Evolutionary conservation across 1,284 basidiomycete species (phyloP).

Genomic region (Ustilago trichophora): DNA sequence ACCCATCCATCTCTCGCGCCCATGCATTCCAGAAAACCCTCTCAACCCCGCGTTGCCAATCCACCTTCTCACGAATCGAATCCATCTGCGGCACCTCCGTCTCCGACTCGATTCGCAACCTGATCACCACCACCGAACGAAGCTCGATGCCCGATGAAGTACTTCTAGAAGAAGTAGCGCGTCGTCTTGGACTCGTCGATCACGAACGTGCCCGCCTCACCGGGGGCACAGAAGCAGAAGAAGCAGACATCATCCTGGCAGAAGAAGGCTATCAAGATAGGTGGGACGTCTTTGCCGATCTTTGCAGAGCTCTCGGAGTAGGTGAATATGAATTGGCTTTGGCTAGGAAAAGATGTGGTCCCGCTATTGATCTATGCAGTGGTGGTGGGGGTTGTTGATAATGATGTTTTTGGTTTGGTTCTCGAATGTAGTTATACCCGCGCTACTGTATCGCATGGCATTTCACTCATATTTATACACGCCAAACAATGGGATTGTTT

Average conservation of each 20-base stretch:
- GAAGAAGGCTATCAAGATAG: constrained; percentile 29
- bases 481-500: too few relatives aligned
- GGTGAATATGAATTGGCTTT: constrained; percentile 24
- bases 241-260: constrained; percentile 25
- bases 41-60: constrained; percentile 6
- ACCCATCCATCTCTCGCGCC: constrained; percentile 32
- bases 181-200: constrained; percentile 27
- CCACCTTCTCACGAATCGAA: constrained; percentile 2
- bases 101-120: constrained; percentile 1
- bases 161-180: constrained; percentile 25
- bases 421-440: constrained; percentile 25
- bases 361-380: constrained; percentile 38
- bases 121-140: constrained; percentile 23
- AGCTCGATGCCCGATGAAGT: constrained; percentile 22
- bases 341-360: constrained; percentile 35
- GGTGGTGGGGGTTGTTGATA: not conserved
- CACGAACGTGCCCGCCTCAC: constrained; percentile 12
- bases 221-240: constrained; percentile 16
- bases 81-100: not conserved
- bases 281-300: constrained; percentile 23
- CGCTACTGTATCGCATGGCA: constrained; percentile 1
- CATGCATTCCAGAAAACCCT: constrained; percentile 16
- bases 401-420: too few relatives aligned
- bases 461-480: constrained; percentile 1
- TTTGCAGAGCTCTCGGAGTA: constrained; percentile 24